Percentiles rank a stretch among this genome's conserved stretches.
These are phyloP conservation scores for Oldenlandia corymbosa DNA, from an alignment of 257 asterid species.

Conservation along the genomic window DNA sequence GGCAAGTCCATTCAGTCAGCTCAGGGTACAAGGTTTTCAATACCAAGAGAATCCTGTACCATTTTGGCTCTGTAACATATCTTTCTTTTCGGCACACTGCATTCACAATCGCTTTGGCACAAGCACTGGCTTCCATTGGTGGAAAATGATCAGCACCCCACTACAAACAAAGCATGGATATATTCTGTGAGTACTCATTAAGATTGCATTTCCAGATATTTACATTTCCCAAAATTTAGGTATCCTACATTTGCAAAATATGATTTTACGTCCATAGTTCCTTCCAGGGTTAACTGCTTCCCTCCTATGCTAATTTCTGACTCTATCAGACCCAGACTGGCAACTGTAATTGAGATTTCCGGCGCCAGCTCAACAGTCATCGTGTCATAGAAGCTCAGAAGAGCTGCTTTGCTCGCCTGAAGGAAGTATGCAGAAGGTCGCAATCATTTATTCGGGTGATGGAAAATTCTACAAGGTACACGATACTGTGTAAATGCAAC, in stretches of 20 bases:
- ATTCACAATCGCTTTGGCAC: slow-evolving; percentile 19
- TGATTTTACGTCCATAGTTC: too few relatives aligned
- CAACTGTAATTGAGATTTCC: slow-evolving; percentile 21
- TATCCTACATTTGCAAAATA: too few relatives aligned
- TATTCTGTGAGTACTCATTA: too few relatives aligned
- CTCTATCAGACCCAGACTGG: slow-evolving; percentile 18
- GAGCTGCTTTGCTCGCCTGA: slow-evolving; percentile 27
- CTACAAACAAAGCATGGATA: too few relatives aligned
- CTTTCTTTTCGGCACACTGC: slow-evolving; percentile 16
- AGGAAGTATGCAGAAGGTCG: too few relatives aligned
- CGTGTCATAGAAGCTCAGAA: slow-evolving; percentile 18
- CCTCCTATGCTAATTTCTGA: slow-evolving; percentile 23
- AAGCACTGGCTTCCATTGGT: slow-evolving; percentile 13
- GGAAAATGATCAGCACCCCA: slow-evolving; percentile 1
- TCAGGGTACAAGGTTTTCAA: slow-evolving; percentile 13
- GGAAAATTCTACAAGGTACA: too few relatives aligned
- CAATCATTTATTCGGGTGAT: too few relatives aligned
- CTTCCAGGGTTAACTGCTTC: slow-evolving; percentile 11
- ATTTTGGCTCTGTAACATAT: slow-evolving; percentile 20
- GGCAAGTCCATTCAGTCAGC: slow-evolving; percentile 6
- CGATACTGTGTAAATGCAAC: too few relatives aligned
- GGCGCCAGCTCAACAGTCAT: slow-evolving; percentile 18
- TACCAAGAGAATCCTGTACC: neutral
- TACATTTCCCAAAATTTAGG: too few relatives aligned
- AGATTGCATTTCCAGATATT: too few relatives aligned